Conservation (phyloP, 2,329 filamentous ascomycete genomes). For the Microcyclospora tardicrescens region DNA sequence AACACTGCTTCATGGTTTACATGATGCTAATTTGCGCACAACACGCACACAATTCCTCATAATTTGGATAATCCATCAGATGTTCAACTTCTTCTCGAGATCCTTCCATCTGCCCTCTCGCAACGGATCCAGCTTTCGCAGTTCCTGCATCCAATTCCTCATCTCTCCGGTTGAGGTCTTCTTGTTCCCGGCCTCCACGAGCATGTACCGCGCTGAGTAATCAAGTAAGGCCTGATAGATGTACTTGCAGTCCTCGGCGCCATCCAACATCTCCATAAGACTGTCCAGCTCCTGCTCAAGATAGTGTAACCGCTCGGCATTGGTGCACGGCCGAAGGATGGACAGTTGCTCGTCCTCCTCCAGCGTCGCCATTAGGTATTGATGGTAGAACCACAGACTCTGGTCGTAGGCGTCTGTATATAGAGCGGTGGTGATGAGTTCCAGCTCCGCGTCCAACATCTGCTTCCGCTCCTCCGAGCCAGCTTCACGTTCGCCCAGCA, state of each 20-base stretch:
- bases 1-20: too few species aligned
- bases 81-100: slow-evolving; percentile 39
- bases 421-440: slow-evolving; percentile 61
- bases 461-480: slow-evolving; percentile 47
- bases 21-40: slow-evolving; percentile 4
- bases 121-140: slow-evolving; percentile 61
- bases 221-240: slow-evolving; percentile 78
- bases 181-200: slow-evolving; percentile 29
- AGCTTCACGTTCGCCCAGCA: slow-evolving; percentile 59
- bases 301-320: slow-evolving; percentile 51
- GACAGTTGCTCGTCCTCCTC: slow-evolving; percentile 40
- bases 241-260: slow-evolving; percentile 66
- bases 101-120: slow-evolving; percentile 65
- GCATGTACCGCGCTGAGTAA: slow-evolving; percentile 52
- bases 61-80: slow-evolving; percentile 17
- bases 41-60: slow-evolving; percentile 6
- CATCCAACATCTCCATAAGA: slow-evolving; percentile 52
- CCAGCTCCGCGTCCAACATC: slow-evolving; percentile 68
- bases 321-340: slow-evolving; percentile 52
- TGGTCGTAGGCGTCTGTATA: slow-evolving; percentile 90
- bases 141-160: slow-evolving; percentile 43
- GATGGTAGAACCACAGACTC: slow-evolving; percentile 94
- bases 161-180: slow-evolving; percentile 33
- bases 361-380: slow-evolving; percentile 61
- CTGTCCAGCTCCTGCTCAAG: slow-evolving; percentile 59